Base-by-base conservation (phyloP, 2,329 filamentous ascomycete genomes). In the Cytospora leucostoma region DNA sequence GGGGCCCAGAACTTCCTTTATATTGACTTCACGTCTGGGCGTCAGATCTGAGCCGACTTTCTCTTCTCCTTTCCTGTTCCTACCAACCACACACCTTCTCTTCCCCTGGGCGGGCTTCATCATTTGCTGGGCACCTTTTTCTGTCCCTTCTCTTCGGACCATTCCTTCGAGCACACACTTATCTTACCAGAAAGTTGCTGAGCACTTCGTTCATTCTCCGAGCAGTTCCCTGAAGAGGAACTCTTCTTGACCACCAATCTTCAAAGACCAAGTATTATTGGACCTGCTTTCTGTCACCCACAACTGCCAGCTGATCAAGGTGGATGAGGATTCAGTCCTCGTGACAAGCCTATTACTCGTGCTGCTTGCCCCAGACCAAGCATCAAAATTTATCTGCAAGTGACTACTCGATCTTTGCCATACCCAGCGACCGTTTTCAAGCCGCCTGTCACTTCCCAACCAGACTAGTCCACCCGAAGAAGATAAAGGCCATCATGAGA, bases 281-380 rank as follows among this genome's bases (percentile, higher is more conserved):
- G n/a, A 7, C 34, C 37, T 4, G 12, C n/a, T 33, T 21, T 27
- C 37, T 50, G 38, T 33, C 33, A 54, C 49, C 49, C 33, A 33
- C 52, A 35, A 38, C 21, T 4, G 27, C 34, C 58, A 61, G 32
- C 13, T 2, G 47, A 51, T 40, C 59, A 61, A 55, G 27, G 51
- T 47, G 37, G 27, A 59, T 37, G 51, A 21, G 47, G 13, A 17
- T 21, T 51, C 35, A 17, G 13, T 21, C 40, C 37, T 3, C 34
- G 33, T 33, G 38, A 6, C 8, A 52, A 59, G 6, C n/a, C n/a
- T 53, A 10, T 27, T 32, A 21, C 50, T 65, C 56, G 44, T 52
- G 27, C 11, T 51, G 58, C 73, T 73, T 76, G 73, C 70, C 74
- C 71, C 61, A 72, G 74, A 70, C 74, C 72, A 71, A 75, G 72